phyloP scores from a whole-genome alignment of 768 basidiomycete species.

The Lenzites betulinus region DNA sequence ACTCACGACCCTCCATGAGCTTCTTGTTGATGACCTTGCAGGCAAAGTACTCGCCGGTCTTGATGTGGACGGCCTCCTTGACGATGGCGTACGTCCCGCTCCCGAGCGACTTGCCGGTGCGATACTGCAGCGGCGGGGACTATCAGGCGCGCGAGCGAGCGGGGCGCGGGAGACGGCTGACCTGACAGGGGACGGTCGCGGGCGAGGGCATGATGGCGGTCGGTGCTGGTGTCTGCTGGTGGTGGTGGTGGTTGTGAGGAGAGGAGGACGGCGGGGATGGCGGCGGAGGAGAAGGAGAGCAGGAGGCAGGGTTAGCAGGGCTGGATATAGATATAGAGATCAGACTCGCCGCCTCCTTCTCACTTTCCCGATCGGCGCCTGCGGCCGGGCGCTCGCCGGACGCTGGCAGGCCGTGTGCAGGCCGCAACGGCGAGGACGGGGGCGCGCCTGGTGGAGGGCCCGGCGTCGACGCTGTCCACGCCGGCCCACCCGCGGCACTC shows the following conservation, averaged over 20 bases:
- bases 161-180: slow-evolving; percentile 22
- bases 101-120: slow-evolving; percentile 84
- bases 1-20: slow-evolving; percentile 95
- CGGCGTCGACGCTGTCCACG: neutral
- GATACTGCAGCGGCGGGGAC: slow-evolving; percentile 53
- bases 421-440: neutral
- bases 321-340: slow-evolving; percentile 9
- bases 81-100: slow-evolving; percentile 96
- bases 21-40: slow-evolving; percentile 99
- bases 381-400: too few species aligned
- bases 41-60: slow-evolving; percentile 92
- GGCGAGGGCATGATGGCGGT: slow-evolving; percentile 27
- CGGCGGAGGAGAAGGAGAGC: neutral
- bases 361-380: slow-evolving; percentile 6
- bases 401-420: neutral
- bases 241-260: neutral
- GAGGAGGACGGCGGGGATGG: neutral
- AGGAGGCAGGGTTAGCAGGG: neutral
- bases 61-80: slow-evolving; percentile 93
- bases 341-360: slow-evolving; percentile 4
- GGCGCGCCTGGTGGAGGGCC: neutral
- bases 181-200: slow-evolving; percentile 50
- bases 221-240: neutral
- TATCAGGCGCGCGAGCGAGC: slow-evolving; percentile 8
- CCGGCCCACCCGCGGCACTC: neutral